Evolutionary conservation across 352 stramenopile genomes (phyloP).

Genomic region (Pythium sp.): DNA sequence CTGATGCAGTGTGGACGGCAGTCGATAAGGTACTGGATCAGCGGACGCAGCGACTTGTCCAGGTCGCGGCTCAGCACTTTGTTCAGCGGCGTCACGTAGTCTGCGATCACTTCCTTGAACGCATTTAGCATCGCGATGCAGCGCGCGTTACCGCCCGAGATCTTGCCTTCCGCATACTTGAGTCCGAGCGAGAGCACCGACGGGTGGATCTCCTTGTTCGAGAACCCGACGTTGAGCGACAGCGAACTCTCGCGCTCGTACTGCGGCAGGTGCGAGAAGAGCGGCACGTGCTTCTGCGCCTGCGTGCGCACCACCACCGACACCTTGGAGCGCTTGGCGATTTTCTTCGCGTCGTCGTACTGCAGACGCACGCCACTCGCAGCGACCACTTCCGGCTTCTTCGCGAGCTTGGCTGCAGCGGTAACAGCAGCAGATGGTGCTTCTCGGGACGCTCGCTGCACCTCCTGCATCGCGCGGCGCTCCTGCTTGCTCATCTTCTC

Average conservation of each 20-base stretch:
- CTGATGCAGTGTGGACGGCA: conserved; percentile 92
- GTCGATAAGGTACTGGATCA: conserved; percentile 95
- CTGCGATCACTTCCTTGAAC: conserved; percentile 89
- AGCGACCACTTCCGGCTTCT: conserved; percentile 33
- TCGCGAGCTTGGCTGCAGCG: conserved; percentile 25
- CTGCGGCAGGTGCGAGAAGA: conserved; percentile 84
- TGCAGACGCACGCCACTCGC: conserved; percentile 58
- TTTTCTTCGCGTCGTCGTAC: conserved; percentile 80
- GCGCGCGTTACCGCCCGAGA: conserved; percentile 89
- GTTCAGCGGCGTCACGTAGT: conserved; percentile 82
- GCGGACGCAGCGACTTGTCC: conserved; percentile 88
- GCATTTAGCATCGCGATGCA: conserved; percentile 93
- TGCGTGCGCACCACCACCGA: conserved; percentile 67
- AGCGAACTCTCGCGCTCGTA: conserved; percentile 80
- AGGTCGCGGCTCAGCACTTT: conserved; percentile 84
- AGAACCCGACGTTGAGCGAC: conserved; percentile 70
- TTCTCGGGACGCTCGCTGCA: conserved; percentile 60
- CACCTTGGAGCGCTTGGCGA: conserved; percentile 70
- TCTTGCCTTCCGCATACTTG: conserved; percentile 89
- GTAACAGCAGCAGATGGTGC: conserved; percentile 1
- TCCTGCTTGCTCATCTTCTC: conserved; percentile 93
- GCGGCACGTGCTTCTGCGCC: conserved; percentile 78
- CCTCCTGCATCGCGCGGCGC: conserved; percentile 89
- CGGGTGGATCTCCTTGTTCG: conserved; percentile 83
- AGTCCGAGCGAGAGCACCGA: conserved; percentile 89